Base-by-base conservation (phyloP, 805 yeast species). In the Saturnispora saitoi region DNA sequence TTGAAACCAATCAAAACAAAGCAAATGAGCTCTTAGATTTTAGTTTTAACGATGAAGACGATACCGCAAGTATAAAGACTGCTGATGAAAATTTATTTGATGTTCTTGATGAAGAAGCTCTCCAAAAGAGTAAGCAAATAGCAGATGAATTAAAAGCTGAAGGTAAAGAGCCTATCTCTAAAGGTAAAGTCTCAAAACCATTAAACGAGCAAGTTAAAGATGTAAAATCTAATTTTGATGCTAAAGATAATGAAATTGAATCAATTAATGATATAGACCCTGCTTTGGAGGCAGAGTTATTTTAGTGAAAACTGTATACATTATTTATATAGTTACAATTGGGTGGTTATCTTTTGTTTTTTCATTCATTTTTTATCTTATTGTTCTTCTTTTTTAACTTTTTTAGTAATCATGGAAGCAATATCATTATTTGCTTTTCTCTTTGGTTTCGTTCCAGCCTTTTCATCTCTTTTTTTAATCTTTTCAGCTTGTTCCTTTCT, bases 401-500 rank as follows among this genome's bases (percentile, higher is more conserved):
- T 61, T 32, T 56, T 58, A 1, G 45, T 47, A 51, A 61, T 38
- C 60, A 62, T 51, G 6, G 55, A 50, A 1, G 57, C 39, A 14
- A 64, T 60, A 32, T 61, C 65, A 24, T 32, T 42, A 3, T 48
- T 51, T 1, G 44, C 50, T 24, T 51, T 58, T 34, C 57, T 56
- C 42, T 57, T 55, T 10, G 43, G 40, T 30, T 52, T 55, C 29
- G 63, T 22, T 17, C 38, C 56, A 32, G 63, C 60, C 19, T 52
- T 56, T 64, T 61, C 64, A 38, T 53, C 45, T 58, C 83, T 83
- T 53, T 70, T 77, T 51, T 80, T 84, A 51, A 73, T 80, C 62
- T 86, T 84, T 39, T 73, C 75, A 55, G 76, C 64, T 50, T 85
- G 88, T 52, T 80, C 88, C 15, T 73, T 74, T 50, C 98, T 73